Evolutionary conservation across 257 asterid species (phyloP).

Genomic region (Fraxinus quadrangulata): DNA sequence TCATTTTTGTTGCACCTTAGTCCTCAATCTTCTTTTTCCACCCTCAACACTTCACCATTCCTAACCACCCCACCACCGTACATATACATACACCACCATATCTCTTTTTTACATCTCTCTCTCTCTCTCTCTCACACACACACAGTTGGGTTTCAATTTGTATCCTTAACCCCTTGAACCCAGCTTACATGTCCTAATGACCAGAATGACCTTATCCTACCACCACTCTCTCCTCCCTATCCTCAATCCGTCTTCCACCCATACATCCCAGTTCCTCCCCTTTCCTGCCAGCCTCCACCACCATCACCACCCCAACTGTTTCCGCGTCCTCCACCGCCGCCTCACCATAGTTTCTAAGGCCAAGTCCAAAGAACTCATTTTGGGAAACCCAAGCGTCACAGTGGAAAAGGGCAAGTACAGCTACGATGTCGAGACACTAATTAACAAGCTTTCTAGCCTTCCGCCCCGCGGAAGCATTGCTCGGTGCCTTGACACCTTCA

Average conservation of each 20-base stretch:
- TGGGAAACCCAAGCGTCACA: constrained; percentile 82
- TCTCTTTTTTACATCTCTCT: constrained; percentile 15
- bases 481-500: constrained; percentile 84
- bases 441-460: constrained; percentile 89
- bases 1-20: no score
- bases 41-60: no score
- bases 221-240: constrained; percentile 42
- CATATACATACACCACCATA: no score
- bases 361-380: constrained; percentile 63
- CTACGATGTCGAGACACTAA: constrained; percentile 93
- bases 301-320: constrained; percentile 20
- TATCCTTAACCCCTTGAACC: constrained; percentile 14
- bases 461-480: constrained; percentile 99
- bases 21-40: no score
- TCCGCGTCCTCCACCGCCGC: constrained; percentile 31
- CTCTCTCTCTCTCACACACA: background rate
- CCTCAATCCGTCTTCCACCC: constrained; percentile 47
- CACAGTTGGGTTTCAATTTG: background rate
- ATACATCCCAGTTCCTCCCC: constrained; percentile 34
- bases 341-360: constrained; percentile 51
- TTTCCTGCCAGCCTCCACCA: constrained; percentile 27
- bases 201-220: constrained; percentile 52
- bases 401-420: constrained; percentile 91
- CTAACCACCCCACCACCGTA: no score
- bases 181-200: constrained; percentile 35